Percentiles rank a stretch among this genome's conserved stretches.
Conservation (phyloP, 129 eudicot species). For the Glebionis coronaria region DNA sequence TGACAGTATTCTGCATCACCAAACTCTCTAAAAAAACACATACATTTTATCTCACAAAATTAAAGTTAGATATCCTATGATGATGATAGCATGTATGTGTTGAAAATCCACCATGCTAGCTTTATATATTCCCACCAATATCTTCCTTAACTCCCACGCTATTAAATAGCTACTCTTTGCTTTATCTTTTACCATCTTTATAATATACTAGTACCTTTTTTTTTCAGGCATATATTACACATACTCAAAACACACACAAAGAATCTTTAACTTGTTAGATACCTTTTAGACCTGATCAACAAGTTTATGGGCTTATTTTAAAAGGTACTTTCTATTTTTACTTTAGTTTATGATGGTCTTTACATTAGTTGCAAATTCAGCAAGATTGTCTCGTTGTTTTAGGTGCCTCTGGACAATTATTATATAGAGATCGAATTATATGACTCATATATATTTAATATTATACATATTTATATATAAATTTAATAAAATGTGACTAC, state of each 20-base stretch:
- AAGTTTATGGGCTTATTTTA: constrained; percentile 1
- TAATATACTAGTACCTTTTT: too few relatives aligned
- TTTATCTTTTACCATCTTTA: constrained; percentile 13
- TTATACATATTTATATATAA: too few relatives aligned
- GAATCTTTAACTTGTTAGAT: constrained; percentile 12
- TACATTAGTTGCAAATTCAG: too few relatives aligned
- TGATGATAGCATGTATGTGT: constrained; percentile 11
- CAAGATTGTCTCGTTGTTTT: too few relatives aligned
- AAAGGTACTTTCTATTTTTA: not conserved
- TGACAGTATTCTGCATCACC: constrained; percentile 16
- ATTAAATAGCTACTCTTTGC: not conserved
- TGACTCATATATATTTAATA: too few relatives aligned
- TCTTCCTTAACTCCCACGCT: constrained; percentile 24
- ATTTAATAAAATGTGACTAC: too few relatives aligned
- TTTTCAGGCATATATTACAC: too few relatives aligned
- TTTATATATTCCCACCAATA: constrained; percentile 4
- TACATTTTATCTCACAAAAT: too few relatives aligned
- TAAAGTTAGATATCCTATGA: not conserved
- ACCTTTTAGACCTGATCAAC: not conserved
- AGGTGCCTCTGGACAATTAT: too few relatives aligned
- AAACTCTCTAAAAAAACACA: too few relatives aligned
- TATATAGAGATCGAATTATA: too few relatives aligned
- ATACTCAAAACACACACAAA: constrained; percentile 2
- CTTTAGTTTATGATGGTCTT: not conserved
- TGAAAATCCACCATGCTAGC: constrained; percentile 20